Base-by-base conservation (phyloP, 257 asterid genomes). In the Thymus mandschuricus region DNA sequence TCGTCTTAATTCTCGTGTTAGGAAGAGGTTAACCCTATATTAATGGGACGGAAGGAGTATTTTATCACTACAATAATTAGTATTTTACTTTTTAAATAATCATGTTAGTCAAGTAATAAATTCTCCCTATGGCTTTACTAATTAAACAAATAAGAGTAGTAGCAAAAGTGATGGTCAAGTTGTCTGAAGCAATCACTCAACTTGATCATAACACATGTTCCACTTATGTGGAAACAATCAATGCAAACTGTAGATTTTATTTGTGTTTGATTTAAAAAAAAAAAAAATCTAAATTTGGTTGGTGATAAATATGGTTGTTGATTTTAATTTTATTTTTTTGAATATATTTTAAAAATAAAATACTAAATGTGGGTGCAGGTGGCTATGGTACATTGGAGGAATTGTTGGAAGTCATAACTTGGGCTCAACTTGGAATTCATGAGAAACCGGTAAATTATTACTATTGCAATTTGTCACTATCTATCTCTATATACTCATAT, bases 361-460 rank as follows among this genome's bases (percentile, higher is more conserved):
- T 40, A 21, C 10, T 30, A 5, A 11, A 31, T 58, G 41, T 12
- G 28, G 58, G 7, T 72, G 82, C 86, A 88, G 98, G 98, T 86
- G 98, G 98, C 34, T 92, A 92, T 73, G 98, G 98, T 10, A 92
- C 98, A 75, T 73, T 92, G 84, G 98, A 92, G 64, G 98, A 92
- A 63, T 88, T 92, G 10, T 76, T 92, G 30, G 98, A 92, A 78
- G 98, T 90, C 81, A 90, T 92, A 72, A 92, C 97, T 77, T 92
- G 98, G 98, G 96, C 97, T 74, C 98, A 92, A 77, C 92, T 92
- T 12, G 97, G 96, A 41, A 92, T 92, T 44, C 98, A 92, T 73
- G 93, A 92, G 61, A 92, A 92, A 80, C 98, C 98, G 75, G 98
- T 92, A 90, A 21, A 8, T 10, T 21, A 10, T 38, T 4, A 34